These are phyloP conservation scores for Protomyces pachydermus DNA, from an alignment of 1,139 yeast genomes.

Conservation along the genomic window DNA sequence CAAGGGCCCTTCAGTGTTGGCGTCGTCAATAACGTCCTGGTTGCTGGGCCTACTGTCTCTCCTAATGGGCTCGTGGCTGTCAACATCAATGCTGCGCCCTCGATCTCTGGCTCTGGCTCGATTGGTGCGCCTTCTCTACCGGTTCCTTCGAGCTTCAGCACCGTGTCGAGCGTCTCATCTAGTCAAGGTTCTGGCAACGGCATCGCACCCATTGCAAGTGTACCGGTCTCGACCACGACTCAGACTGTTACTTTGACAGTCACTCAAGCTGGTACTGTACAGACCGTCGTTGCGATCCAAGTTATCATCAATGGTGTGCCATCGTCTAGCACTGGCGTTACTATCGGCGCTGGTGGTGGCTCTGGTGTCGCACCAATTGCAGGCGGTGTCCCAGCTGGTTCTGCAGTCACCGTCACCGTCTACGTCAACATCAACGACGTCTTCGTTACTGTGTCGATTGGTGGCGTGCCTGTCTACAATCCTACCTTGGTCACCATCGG, in stretches of 20 bases:
- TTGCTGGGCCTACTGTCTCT: neutral
- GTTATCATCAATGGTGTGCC: neutral
- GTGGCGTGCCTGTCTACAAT: neutral
- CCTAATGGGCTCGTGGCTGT: neutral
- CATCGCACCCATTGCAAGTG: neutral
- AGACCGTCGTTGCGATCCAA: neutral
- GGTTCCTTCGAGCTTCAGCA: neutral
- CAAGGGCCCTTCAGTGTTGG: neutral
- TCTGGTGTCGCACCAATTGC: neutral
- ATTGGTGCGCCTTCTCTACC: neutral
- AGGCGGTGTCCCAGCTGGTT: neutral
- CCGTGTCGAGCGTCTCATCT: neutral
- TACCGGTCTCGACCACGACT: neutral
- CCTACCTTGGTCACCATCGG: neutral
- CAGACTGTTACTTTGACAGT: neutral
- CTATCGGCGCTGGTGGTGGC: neutral
- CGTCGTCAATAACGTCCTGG: neutral
- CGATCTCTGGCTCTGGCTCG: neutral
- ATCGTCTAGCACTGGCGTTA: neutral
- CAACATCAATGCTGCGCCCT: neutral
- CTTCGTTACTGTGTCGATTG: neutral
- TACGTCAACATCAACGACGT: neutral
- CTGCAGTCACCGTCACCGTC: neutral
- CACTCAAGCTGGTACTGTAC: neutral
- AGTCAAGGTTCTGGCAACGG: neutral